A percentile compares a stretch with the other conserved stretches of the same genome.
These are phyloP conservation scores for Zoysia japonica DNA, from an alignment of 176 grass and related monocot species.

Conservation along the genomic window DNA sequence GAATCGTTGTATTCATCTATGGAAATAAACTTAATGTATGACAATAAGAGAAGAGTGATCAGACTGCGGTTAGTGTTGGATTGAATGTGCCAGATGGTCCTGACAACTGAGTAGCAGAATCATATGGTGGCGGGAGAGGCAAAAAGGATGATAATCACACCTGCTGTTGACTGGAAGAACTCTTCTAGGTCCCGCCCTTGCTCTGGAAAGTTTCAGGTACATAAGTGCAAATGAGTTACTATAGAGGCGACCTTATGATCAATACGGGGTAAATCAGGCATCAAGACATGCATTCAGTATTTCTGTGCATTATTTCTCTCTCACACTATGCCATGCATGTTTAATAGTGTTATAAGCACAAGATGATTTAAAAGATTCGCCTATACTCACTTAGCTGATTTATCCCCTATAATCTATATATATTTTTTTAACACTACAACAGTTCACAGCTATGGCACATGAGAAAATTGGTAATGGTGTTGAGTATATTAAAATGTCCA, in stretches of 20 bases:
- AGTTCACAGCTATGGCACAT: conserved; percentile 5
- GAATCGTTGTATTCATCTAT: conserved; percentile 8
- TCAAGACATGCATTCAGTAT: neutral
- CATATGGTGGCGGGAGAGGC: neutral
- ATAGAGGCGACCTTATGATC: neutral
- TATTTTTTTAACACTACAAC: conserved; percentile 1
- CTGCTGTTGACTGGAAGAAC: conserved; percentile 86
- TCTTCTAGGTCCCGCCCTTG: conserved; percentile 78
- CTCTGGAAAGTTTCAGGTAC: conserved; percentile 51
- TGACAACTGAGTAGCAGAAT: conserved; percentile 18
- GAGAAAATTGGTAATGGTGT: conserved; percentile 3
- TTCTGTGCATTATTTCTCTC: conserved; percentile 12
- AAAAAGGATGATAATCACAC: conserved; percentile 21
- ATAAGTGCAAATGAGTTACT: neutral
- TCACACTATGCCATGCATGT: neutral
- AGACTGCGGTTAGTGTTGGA: neutral
- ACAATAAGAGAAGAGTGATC: neutral
- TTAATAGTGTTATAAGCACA: neutral
- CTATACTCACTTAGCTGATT: neutral
- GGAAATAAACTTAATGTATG: neutral
- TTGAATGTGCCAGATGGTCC: neutral
- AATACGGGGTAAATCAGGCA: neutral
- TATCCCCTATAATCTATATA: neutral
- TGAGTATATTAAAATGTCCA: neutral
- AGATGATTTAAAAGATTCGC: neutral